phyloP scores from a whole-genome alignment of 768 basidiomycete genomes.

The Termitomyces sp. region DNA sequence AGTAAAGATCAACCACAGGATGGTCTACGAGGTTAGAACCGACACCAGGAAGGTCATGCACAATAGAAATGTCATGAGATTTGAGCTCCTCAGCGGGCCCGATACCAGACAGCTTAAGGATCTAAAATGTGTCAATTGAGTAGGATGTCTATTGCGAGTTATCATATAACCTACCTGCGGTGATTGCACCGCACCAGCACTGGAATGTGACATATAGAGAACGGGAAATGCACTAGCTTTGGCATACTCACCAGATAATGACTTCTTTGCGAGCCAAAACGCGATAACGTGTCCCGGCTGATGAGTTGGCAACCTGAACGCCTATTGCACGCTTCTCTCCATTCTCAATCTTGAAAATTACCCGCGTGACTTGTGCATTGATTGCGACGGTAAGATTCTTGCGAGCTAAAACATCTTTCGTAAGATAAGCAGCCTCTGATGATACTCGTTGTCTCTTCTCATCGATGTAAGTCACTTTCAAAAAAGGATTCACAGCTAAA shows the following conservation, averaged over 20 bases:
- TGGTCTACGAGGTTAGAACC: slow-evolving; percentile 75
- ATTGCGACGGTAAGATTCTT: slow-evolving; percentile 61
- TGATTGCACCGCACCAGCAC: slow-evolving; percentile 56
- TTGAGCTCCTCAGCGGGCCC: slow-evolving; percentile 59
- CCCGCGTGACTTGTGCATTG: slow-evolving; percentile 48
- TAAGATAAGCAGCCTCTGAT: slow-evolving; percentile 63
- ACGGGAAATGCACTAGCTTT: background rate
- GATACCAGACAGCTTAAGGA: slow-evolving; percentile 71
- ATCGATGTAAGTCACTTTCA: slow-evolving; percentile 63
- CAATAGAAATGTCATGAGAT: slow-evolving; percentile 44
- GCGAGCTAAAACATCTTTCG: slow-evolving; percentile 53
- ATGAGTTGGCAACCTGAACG: slow-evolving; percentile 48
- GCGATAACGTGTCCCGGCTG: slow-evolving; percentile 32
- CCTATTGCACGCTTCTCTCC: slow-evolving; percentile 45
- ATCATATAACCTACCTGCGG: slow-evolving; percentile 35
- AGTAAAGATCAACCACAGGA: slow-evolving; percentile 42
- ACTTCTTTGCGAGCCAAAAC: slow-evolving; percentile 53
- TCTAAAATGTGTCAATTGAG: slow-evolving; percentile 25
- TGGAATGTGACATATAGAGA: slow-evolving; percentile 14
- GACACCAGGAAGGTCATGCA: slow-evolving; percentile 66
- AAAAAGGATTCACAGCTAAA: background rate
- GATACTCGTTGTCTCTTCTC: slow-evolving; percentile 48
- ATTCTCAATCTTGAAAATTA: slow-evolving; percentile 44
- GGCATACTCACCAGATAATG: slow-evolving; percentile 48
- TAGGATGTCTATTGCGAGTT: background rate